Evolutionary conservation across 306 rosid species (phyloP).

Genomic region (Dalbergia cultrata): DNA sequence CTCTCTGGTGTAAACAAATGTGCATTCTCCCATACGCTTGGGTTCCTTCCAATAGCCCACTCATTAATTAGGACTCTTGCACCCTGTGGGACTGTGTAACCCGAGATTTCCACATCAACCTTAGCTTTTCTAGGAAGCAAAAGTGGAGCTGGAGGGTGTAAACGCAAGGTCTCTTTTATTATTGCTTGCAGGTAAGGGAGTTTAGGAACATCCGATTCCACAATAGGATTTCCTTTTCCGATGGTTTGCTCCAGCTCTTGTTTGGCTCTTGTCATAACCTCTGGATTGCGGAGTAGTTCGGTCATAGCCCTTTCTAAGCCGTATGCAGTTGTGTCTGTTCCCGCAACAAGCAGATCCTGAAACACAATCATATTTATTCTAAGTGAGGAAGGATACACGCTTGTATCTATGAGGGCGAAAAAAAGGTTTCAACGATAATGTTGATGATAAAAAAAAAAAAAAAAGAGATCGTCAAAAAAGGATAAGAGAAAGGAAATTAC

Average conservation of each 20-base stretch:
- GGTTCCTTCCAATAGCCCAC: conserved; percentile 59
- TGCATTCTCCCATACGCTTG: conserved; percentile 55
- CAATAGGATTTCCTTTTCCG: conserved; percentile 59
- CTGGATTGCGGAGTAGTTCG: conserved; percentile 53
- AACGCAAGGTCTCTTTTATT: conserved; percentile 60
- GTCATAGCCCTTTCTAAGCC: conserved; percentile 67
- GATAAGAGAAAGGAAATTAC: neutral
- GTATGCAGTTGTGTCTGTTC: conserved; percentile 63
- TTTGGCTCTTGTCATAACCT: conserved; percentile 53
- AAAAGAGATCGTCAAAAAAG: neutral
- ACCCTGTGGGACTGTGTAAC: conserved; percentile 59
- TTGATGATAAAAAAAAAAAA: neutral
- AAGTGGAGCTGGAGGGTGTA: conserved; percentile 57
- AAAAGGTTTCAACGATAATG: neutral
- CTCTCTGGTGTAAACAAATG: conserved; percentile 62
- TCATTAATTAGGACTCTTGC: conserved; percentile 57
- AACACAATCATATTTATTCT: neutral
- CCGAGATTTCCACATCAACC: conserved; percentile 53
- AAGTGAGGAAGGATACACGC: too few relatives aligned
- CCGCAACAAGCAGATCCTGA: conserved; percentile 64
- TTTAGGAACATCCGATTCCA: conserved; percentile 60
- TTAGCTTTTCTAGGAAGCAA: conserved; percentile 63
- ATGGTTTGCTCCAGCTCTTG: conserved; percentile 52
- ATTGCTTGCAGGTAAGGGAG: conserved; percentile 70
- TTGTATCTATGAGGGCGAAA: too few relatives aligned